Conservation (phyloP, 352 stramenopile genomes). For the Phytophthora pinifolia region DNA sequence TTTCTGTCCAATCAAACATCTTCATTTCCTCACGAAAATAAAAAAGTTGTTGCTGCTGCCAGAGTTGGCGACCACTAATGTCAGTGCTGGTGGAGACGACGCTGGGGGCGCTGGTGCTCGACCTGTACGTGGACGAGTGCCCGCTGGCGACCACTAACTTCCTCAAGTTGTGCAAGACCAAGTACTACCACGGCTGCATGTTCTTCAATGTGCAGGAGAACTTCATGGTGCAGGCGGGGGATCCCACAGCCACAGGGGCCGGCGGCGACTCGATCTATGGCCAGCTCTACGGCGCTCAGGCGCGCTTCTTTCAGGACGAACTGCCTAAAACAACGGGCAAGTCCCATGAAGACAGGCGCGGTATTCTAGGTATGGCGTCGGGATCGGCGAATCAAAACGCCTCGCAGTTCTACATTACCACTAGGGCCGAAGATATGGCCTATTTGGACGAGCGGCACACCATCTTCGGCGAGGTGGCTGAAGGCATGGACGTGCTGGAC, state of each 20-base stretch:
- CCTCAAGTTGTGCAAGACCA: slow-evolving; percentile 94
- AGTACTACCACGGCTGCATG: slow-evolving; percentile 94
- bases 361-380: slow-evolving; percentile 86
- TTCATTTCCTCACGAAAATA: no score
- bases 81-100: slow-evolving; percentile 94
- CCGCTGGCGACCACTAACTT: slow-evolving; percentile 91
- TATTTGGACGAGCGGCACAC: slow-evolving; percentile 93
- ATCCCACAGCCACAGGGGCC: slow-evolving; percentile 92
- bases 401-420: slow-evolving; percentile 98
- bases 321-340: slow-evolving; percentile 38
- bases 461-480: slow-evolving; percentile 91
- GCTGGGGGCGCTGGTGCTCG: slow-evolving; percentile 89
- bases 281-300: slow-evolving; percentile 86
- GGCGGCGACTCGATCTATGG: slow-evolving; percentile 96
- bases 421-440: slow-evolving; percentile 85
- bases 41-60: no score
- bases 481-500: slow-evolving; percentile 94
- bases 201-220: slow-evolving; percentile 97
- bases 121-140: slow-evolving; percentile 87
- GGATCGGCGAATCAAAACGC: slow-evolving; percentile 71
- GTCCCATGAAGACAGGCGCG: slow-evolving; percentile 55
- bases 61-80: slow-evolving; percentile 58
- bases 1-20: no score
- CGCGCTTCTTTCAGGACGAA: slow-evolving; percentile 82
- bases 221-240: slow-evolving; percentile 92